Conservation (phyloP, 805 yeast species). For the Komagataella phaffii region DNA sequence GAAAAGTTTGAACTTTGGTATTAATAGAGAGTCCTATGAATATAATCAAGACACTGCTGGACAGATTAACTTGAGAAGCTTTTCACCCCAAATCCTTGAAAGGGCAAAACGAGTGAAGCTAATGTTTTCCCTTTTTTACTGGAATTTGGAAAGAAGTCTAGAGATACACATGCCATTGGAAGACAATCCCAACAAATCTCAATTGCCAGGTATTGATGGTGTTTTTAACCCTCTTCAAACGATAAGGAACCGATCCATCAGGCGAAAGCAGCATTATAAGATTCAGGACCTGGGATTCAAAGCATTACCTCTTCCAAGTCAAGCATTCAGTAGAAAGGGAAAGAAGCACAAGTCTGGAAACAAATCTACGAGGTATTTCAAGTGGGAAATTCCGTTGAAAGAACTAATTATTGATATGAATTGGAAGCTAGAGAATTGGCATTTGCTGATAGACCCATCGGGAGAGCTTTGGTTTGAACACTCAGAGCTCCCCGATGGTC, state of each 20-base stretch:
- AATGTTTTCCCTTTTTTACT: slow-evolving; percentile 35
- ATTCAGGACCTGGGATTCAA: slow-evolving; percentile 30
- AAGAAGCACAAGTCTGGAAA: slow-evolving; percentile 19
- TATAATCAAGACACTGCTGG: not conserved
- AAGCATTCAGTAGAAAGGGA: slow-evolving; percentile 36
- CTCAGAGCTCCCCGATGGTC: not conserved
- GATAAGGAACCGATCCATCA: slow-evolving; percentile 55
- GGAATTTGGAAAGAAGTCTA: slow-evolving; percentile 28
- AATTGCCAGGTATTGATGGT: slow-evolving; percentile 44
- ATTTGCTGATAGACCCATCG: slow-evolving; percentile 27
- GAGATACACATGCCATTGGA: slow-evolving; percentile 14
- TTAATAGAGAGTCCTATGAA: not conserved
- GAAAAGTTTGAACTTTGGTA: not conserved
- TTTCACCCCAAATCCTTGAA: slow-evolving; percentile 12
- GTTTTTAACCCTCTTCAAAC: slow-evolving; percentile 73
- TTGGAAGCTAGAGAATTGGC: slow-evolving; percentile 48
- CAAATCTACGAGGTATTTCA: slow-evolving; percentile 9
- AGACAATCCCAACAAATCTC: slow-evolving; percentile 3
- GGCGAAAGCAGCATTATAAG: slow-evolving; percentile 36
- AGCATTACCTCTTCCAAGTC: slow-evolving; percentile 49
- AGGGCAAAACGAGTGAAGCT: slow-evolving; percentile 37
- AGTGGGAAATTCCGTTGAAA: slow-evolving; percentile 54
- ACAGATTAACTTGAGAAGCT: not conserved
- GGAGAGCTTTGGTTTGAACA: slow-evolving; percentile 42
- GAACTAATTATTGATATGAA: slow-evolving; percentile 43